Conservation (phyloP, 108 stramenopile genomes). For the Epithemia pelagica region DNA sequence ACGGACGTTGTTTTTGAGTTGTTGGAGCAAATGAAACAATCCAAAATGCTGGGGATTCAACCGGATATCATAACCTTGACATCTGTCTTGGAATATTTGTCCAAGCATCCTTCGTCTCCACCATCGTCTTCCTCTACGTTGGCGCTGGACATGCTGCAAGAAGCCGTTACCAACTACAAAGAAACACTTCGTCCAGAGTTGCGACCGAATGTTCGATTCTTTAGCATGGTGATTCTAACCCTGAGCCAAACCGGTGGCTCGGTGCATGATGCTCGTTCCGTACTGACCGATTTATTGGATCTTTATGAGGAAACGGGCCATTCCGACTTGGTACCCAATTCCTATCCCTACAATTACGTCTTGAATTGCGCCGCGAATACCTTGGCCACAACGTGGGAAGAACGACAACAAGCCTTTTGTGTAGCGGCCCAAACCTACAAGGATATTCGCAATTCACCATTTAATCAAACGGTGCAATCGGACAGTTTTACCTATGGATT, state of each 20-base stretch:
- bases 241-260: slow-evolving; percentile 12
- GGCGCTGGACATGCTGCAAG: slow-evolving; percentile 23
- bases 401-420: slow-evolving; percentile 33
- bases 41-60: slow-evolving; percentile 3
- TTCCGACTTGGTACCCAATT: slow-evolving; percentile 24
- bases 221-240: slow-evolving; percentile 35
- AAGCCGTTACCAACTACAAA: slow-evolving; percentile 21
- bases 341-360: slow-evolving; percentile 38
- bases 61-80: slow-evolving; percentile 46
- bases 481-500: slow-evolving; percentile 78
- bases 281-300: slow-evolving; percentile 28
- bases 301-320: slow-evolving; percentile 31
- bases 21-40: slow-evolving; percentile 22
- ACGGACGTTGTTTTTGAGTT: slow-evolving; percentile 12
- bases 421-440: slow-evolving; percentile 38
- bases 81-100: slow-evolving; percentile 33
- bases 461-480: slow-evolving; percentile 19
- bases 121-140: slow-evolving; percentile 28
- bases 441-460: slow-evolving; percentile 23
- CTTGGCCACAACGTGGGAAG: slow-evolving; percentile 9
- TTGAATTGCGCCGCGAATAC: slow-evolving; percentile 43
- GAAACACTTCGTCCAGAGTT: slow-evolving; percentile 17
- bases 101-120: slow-evolving; percentile 7
- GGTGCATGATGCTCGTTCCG: slow-evolving; percentile 16
- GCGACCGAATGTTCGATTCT: slow-evolving; percentile 39